Percentiles rank a stretch among this genome's conserved stretches.
phyloP scores from a whole-genome alignment of 2,329 filamentous ascomycete genomes.

The Penicillium occitanis region DNA sequence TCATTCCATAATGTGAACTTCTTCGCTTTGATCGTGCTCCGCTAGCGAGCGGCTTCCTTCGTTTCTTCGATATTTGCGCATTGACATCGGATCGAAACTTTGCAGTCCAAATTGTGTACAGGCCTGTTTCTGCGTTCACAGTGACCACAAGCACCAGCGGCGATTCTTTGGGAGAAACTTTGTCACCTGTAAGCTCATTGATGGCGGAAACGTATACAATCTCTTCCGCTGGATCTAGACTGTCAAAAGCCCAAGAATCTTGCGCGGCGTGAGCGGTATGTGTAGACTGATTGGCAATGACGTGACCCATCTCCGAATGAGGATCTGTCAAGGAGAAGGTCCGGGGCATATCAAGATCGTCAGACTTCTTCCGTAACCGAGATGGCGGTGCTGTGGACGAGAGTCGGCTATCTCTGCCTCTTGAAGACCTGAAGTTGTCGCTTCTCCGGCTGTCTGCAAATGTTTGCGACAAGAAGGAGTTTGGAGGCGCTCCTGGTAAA shows the following conservation, averaged over 20 bases:
- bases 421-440: slow-evolving; percentile 36
- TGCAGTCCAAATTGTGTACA: slow-evolving; percentile 82
- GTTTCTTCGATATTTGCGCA: slow-evolving; percentile 44
- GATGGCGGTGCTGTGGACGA: slow-evolving; percentile 53
- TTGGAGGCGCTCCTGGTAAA: slow-evolving; percentile 64
- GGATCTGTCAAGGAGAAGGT: slow-evolving; percentile 85
- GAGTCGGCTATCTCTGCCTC: slow-evolving; percentile 44
- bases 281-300: slow-evolving; percentile 60
- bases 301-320: slow-evolving; percentile 77
- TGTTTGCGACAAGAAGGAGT: slow-evolving; percentile 73
- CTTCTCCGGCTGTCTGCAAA: slow-evolving; percentile 37
- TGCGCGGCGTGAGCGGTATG: slow-evolving; percentile 32
- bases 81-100: slow-evolving; percentile 70
- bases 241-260: slow-evolving; percentile 45
- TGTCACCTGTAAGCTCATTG: slow-evolving; percentile 45
- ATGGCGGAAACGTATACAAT: slow-evolving; percentile 76
- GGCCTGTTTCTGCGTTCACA: slow-evolving; percentile 70
- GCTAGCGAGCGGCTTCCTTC: slow-evolving; percentile 53
- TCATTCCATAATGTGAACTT: slow-evolving; percentile 62
- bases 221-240: slow-evolving; percentile 75
- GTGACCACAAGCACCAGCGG: slow-evolving; percentile 75
- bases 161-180: slow-evolving; percentile 41
- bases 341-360: slow-evolving; percentile 58
- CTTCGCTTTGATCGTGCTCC: slow-evolving; percentile 67
- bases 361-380: slow-evolving; percentile 55